Evolutionary conservation across 371 early-diverging fungal genomes (phyloP).

Genomic region (Nematocida sp.): DNA sequence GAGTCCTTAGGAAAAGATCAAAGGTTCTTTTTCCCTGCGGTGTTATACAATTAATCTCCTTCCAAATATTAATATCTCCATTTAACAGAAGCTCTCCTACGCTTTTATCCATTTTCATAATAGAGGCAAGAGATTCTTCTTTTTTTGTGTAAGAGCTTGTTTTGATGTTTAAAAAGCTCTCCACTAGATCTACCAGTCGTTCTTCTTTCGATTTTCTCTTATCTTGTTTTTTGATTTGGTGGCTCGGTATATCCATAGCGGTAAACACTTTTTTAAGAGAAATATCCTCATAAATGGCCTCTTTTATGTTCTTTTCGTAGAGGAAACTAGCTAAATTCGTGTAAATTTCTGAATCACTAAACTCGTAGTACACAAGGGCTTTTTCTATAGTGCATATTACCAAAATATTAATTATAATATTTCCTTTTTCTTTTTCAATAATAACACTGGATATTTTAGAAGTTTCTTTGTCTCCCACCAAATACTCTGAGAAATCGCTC

Average conservation of each 20-base stretch:
- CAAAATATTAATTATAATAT: slow-evolving; percentile 4
- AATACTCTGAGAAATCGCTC: slow-evolving; percentile 64
- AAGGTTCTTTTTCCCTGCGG: slow-evolving; percentile 64
- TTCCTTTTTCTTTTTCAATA: slow-evolving; percentile 1
- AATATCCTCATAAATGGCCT: slow-evolving; percentile 59
- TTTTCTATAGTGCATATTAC: slow-evolving; percentile 45
- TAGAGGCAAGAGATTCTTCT: slow-evolving; percentile 1
- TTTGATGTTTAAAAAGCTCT: slow-evolving; percentile 22
- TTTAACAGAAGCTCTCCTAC: slow-evolving; percentile 22
- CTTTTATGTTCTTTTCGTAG: slow-evolving; percentile 59
- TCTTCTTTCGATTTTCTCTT: not conserved
- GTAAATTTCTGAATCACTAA: slow-evolving; percentile 66
- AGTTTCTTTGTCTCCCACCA: slow-evolving; percentile 34
- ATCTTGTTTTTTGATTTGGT: not conserved
- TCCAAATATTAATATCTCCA: slow-evolving; percentile 39
- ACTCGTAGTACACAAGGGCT: slow-evolving; percentile 27
- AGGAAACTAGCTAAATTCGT: slow-evolving; percentile 57
- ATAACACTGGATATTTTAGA: slow-evolving; percentile 54
- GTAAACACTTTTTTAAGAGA: slow-evolving; percentile 36
- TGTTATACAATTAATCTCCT: slow-evolving; percentile 54
- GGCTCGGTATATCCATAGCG: slow-evolving; percentile 44
- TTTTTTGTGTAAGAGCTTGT: slow-evolving; percentile 21
- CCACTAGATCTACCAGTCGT: slow-evolving; percentile 1
- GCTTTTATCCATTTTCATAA: slow-evolving; percentile 23
- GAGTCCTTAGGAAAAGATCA: slow-evolving; percentile 56